These are phyloP conservation scores for Globisporangium spiculum DNA, from an alignment of 352 stramenopile species.

Conservation along the genomic window DNA sequence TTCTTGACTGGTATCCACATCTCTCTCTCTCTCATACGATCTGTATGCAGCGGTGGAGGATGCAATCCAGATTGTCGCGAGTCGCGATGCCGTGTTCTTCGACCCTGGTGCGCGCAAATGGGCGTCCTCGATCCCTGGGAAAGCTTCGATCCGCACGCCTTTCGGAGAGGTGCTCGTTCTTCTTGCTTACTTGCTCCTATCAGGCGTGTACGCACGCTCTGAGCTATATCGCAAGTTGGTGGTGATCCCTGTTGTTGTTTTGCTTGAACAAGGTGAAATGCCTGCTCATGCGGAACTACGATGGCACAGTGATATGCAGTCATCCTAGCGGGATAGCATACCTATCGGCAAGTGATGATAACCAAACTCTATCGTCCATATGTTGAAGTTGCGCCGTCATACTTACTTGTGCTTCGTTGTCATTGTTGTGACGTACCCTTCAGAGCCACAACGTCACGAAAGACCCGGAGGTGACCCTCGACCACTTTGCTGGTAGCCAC, in stretches of 20 bases:
- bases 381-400: not conserved
- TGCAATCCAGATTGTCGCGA: slow-evolving; percentile 43
- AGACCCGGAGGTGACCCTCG: slow-evolving; percentile 28
- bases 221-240: not conserved
- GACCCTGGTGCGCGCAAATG: slow-evolving; percentile 36
- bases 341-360: slow-evolving; percentile 34
- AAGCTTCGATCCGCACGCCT: slow-evolving; percentile 36
- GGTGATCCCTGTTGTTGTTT: not conserved
- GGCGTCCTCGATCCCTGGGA: slow-evolving; percentile 38
- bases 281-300: slow-evolving; percentile 35
- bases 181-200: not conserved
- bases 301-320: slow-evolving; percentile 56
- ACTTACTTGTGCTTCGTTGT: not conserved
- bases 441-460: slow-evolving; percentile 38
- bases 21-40: not conserved
- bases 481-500: not conserved
- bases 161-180: slow-evolving; percentile 43
- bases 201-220: no score
- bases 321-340: slow-evolving; percentile 39
- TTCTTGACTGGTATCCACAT: not conserved
- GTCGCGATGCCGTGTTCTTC: slow-evolving; percentile 50
- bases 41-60: slow-evolving; percentile 45
- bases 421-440: not conserved
- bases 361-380: not conserved
- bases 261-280: slow-evolving; percentile 32